Evolutionary conservation across 2,329 filamentous ascomycete species (phyloP).

Genomic region (Aspergillus neotritici): DNA sequence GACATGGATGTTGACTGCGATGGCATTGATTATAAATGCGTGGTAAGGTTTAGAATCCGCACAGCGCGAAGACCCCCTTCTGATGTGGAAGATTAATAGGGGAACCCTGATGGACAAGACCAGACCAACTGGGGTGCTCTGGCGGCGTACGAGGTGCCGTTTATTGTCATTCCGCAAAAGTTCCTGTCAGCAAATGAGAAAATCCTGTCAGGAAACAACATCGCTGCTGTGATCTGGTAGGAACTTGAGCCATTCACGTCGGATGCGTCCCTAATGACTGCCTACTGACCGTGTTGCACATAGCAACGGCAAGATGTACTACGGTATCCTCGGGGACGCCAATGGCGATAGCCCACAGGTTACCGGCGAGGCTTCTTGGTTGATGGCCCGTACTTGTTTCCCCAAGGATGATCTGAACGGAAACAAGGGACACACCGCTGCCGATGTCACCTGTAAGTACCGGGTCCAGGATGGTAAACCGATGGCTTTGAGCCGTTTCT

Average conservation of each 20-base stretch:
- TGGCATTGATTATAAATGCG: slow-evolving; percentile 24
- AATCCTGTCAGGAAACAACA: slow-evolving; percentile 22
- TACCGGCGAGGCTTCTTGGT: slow-evolving; percentile 30
- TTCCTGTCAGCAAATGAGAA: slow-evolving; percentile 18
- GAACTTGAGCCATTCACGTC: neutral
- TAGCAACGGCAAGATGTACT: slow-evolving; percentile 30
- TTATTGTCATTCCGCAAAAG: slow-evolving; percentile 27
- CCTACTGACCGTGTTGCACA: no score
- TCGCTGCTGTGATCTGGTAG: slow-evolving; percentile 28
- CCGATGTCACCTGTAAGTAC: slow-evolving; percentile 28
- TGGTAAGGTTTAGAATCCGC: slow-evolving; percentile 8
- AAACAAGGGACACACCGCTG: slow-evolving; percentile 19
- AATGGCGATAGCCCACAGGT: slow-evolving; percentile 25
- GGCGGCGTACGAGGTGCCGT: slow-evolving; percentile 29
- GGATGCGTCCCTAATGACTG: neutral
- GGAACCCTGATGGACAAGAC: slow-evolving; percentile 22
- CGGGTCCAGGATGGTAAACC: no score
- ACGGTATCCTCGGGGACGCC: slow-evolving; percentile 29
- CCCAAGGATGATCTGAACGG: slow-evolving; percentile 25
- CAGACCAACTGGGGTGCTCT: slow-evolving; percentile 27
- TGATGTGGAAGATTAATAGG: slow-evolving; percentile 11
- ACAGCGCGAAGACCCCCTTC: no score
- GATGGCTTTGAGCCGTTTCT: neutral
- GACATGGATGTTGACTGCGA: slow-evolving; percentile 34
- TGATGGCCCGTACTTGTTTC: slow-evolving; percentile 32